Evolutionary conservation across 163 green algal genomes (phyloP).

Genomic region (Prototheca cutis): DNA sequence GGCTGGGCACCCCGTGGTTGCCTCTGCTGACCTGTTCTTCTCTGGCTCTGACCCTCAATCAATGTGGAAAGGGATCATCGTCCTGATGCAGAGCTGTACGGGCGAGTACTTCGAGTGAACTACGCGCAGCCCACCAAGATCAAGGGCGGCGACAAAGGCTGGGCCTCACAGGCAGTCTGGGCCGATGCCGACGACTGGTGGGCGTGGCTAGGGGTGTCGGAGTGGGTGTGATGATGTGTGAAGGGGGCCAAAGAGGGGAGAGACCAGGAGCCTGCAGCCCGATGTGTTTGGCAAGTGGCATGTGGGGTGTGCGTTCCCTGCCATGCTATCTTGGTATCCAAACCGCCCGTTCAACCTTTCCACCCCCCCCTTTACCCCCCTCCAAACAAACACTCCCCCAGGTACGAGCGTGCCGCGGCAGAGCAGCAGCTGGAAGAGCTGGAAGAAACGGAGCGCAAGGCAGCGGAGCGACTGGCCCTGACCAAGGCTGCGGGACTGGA

Average conservation of each 20-base stretch:
- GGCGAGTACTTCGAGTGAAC: conserved; percentile 80
- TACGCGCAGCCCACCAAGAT: conserved; percentile 89
- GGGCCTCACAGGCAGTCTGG: conserved; percentile 71
- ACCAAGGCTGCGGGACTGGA: conserved; percentile 5
- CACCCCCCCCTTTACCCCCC: not conserved
- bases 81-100: conserved; percentile 51
- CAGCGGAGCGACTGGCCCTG: conserved; percentile 16
- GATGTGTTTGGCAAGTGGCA: too few species aligned
- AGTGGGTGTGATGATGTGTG: too few species aligned
- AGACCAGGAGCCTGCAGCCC: too few species aligned
- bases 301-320: too few species aligned
- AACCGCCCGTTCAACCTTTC: too few species aligned
- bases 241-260: too few species aligned
- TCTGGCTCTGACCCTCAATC: not conserved
- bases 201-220: too few species aligned
- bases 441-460: conserved; percentile 39
- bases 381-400: not conserved
- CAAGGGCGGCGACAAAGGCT: conserved; percentile 84
- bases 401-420: conserved; percentile 31
- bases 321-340: too few species aligned
- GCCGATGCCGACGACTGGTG: conserved; percentile 71
- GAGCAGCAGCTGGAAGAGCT: conserved; percentile 52
- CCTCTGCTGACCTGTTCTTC: not conserved
- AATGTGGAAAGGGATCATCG: too few species aligned
- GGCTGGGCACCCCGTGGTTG: too few species aligned